These are phyloP conservation scores for Deakozyma indianensis DNA, from an alignment of 805 yeast species.

Conservation along the genomic window DNA sequence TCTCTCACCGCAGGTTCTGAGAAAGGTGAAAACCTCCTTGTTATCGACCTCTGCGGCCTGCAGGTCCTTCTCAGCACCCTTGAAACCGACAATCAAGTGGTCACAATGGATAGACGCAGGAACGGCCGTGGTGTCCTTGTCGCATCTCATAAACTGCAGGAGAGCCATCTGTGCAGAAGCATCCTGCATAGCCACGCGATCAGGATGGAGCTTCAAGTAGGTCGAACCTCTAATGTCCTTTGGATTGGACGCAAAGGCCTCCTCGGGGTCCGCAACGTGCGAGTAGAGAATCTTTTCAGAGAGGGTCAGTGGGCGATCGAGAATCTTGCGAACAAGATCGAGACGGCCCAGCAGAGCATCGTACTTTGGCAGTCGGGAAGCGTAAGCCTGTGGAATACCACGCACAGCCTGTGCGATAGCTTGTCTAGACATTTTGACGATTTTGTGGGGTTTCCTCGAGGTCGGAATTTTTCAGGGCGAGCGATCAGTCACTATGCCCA, in stretches of 20 bases:
- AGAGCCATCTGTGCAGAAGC: slow-evolving; percentile 99
- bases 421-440: background rate
- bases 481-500: too few relatives aligned
- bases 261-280: slow-evolving; percentile 81
- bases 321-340: slow-evolving; percentile 44
- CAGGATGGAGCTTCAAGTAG: slow-evolving; percentile 87
- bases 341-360: slow-evolving; percentile 56
- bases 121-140: slow-evolving; percentile 72
- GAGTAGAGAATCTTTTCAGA: slow-evolving; percentile 93
- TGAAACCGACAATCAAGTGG: slow-evolving; percentile 92
- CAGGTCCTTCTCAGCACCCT: slow-evolving; percentile 79
- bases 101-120: slow-evolving; percentile 98
- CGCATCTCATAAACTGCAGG: slow-evolving; percentile 95
- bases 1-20: slow-evolving; percentile 82
- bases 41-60: slow-evolving; percentile 68
- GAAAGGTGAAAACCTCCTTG: slow-evolving; percentile 90
- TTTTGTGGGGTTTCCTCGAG: background rate
- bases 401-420: background rate
- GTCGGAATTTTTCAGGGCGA: background rate
- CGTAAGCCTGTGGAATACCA: slow-evolving; percentile 6
- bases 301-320: slow-evolving; percentile 70
- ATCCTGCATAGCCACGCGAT: slow-evolving; percentile 98
- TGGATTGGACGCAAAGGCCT: slow-evolving; percentile 42
- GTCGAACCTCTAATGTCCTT: slow-evolving; percentile 66
- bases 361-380: slow-evolving; percentile 78